Evolutionary conservation across 805 yeast genomes (phyloP), one percentile per base, ranked within the genome.

Genomic region (Nadsonia fulvescens): DNA sequence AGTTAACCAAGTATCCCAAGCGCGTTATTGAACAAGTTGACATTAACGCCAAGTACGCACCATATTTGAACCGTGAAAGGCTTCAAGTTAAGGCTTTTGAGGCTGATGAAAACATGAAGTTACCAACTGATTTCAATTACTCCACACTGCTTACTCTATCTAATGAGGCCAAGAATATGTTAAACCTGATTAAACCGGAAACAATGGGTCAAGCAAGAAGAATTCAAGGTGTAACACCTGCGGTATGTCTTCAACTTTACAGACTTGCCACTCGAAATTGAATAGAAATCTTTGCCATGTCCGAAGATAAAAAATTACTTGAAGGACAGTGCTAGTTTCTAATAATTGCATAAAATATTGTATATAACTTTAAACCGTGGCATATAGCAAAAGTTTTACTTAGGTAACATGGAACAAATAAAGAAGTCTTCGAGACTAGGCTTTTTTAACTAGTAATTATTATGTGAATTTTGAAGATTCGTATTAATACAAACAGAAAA

Each of bases 171-270:
- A 65, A 75, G 30, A 57, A 55, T 10, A 51, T 76, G 7, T 54
- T 89, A 29, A 77, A 79, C 39, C 58, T 61, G 7, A 69, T 79
- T 9, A 73, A 77, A 34, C 98, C 98, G 0, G 66, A 67, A 28
- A 89, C 95, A 0, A 67, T 89, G 23, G 96, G 96, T 0, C 96
- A 89, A 46, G 96, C 96, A 0, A 63, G 93, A 44, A 60, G 96
- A 38, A 75, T 86, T 8, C 92, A 89, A 42, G 96, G 98, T 1
- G 70, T 89, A 2, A 86, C 96, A 0, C 93, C 96, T 0, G 86
- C 94, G 0, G 89, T 94, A 0, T 56, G 79, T 10, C 75, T 81
- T 35, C 91, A 78, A 43, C 56, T 83, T n/a, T n/a, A n/a, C n/a
- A n/a, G n/a, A n/a, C n/a, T n/a, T n/a, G n/a, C n/a, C n/a, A n/a